A percentile compares a stretch with the other conserved stretches of the same genome.
Evolutionary conservation across 169 alveolate genomes (phyloP).

Genomic region (Eimeria falciformis): DNA sequence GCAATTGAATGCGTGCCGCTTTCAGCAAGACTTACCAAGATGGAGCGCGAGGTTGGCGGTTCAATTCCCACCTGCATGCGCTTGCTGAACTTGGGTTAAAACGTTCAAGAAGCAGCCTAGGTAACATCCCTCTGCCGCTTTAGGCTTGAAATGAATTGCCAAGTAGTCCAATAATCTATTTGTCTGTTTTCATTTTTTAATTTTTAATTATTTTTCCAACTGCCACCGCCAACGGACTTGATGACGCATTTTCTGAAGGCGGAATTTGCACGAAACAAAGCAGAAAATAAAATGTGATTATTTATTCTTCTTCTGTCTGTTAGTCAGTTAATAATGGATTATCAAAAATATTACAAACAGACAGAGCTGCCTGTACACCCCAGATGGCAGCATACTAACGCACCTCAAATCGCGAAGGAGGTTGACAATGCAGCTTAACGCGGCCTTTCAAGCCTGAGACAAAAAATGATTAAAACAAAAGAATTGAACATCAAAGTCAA

Average conservation of each 20-base stretch:
- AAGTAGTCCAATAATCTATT: too few species aligned
- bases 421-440: slow-evolving; percentile 71
- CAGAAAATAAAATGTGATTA: background rate
- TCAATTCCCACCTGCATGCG: too few species aligned
- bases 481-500: too few species aligned
- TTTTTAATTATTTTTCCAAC: slow-evolving; percentile 30
- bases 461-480: too few species aligned
- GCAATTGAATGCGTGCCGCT: too few species aligned
- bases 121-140: too few species aligned
- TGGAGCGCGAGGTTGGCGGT: too few species aligned
- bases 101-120: too few species aligned
- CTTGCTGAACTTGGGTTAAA: too few species aligned
- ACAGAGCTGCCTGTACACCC: background rate
- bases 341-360: too few species aligned
- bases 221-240: slow-evolving; percentile 71
- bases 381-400: background rate
- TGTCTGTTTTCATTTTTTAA: background rate
- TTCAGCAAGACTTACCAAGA: too few species aligned
- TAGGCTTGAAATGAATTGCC: too few species aligned
- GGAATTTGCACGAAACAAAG: background rate
- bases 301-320: background rate
- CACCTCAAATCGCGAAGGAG: slow-evolving; percentile 64
- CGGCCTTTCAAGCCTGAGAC: slow-evolving; percentile 60
- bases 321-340: background rate
- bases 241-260: slow-evolving; percentile 52